These are phyloP conservation scores for Ceratocystis cubensis DNA, from an alignment of 2,329 filamentous ascomycete genomes.

Conservation along the genomic window DNA sequence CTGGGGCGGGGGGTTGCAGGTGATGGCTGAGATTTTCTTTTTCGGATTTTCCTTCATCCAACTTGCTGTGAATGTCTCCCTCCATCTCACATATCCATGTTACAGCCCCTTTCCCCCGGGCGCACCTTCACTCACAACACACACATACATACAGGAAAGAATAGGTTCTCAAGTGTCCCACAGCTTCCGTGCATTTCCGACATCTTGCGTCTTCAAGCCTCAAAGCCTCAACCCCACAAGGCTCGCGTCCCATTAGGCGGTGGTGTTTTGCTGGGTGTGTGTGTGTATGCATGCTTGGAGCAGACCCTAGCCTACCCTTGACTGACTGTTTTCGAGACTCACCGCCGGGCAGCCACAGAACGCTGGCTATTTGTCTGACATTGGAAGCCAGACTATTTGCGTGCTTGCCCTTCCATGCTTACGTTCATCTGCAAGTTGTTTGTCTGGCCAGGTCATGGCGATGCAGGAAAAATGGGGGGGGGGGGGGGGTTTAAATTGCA, in stretches of 20 bases:
- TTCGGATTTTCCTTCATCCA: background rate
- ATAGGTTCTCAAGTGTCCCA: background rate
- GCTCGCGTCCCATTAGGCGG: background rate
- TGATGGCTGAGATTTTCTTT: background rate
- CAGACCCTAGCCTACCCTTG: background rate
- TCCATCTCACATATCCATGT: background rate
- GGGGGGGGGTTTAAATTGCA: background rate
- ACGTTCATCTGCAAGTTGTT: background rate
- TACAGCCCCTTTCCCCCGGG: background rate
- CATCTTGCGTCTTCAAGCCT: background rate
- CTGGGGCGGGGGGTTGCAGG: background rate
- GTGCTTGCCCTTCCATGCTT: background rate
- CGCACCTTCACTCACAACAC: background rate
- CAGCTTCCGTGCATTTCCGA: background rate
- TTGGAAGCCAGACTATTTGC: background rate
- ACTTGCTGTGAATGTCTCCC: background rate
- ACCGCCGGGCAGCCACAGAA: slow-evolving; percentile 12
- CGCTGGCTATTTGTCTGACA: slow-evolving; percentile 1
- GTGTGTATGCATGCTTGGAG: background rate
- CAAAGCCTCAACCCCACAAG: background rate
- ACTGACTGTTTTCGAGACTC: slow-evolving; percentile 2
- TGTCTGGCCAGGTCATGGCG: background rate
- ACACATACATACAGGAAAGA: background rate
- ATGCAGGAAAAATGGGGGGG: background rate
- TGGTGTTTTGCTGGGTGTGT: background rate